These are phyloP conservation scores for Rubia yunnanensis DNA, from an alignment of 257 asterid species.

Conservation along the genomic window DNA sequence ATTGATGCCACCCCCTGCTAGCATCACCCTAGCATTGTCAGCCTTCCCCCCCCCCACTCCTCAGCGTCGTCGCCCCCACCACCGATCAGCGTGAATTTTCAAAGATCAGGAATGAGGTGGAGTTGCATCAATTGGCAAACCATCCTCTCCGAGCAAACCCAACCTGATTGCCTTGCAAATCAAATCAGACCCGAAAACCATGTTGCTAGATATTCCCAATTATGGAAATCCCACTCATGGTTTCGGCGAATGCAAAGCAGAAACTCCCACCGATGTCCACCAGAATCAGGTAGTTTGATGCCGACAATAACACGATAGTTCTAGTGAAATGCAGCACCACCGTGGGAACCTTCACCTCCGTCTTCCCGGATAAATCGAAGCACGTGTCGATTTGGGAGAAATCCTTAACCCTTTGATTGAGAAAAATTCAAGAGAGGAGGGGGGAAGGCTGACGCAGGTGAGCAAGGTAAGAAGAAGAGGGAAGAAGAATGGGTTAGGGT, in stretches of 20 bases:
- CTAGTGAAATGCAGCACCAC: conserved; percentile 73
- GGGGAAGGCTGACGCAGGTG: too few relatives aligned
- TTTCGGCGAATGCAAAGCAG: conserved; percentile 92
- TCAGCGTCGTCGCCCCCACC: too few relatives aligned
- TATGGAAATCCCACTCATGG: conserved; percentile 44
- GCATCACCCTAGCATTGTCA: too few relatives aligned
- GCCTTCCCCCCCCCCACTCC: too few relatives aligned
- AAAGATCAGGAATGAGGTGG: too few relatives aligned
- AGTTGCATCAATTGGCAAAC: too few relatives aligned
- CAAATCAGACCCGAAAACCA: conserved; percentile 33
- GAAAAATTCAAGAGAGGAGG: too few relatives aligned
- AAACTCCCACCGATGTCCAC: conserved; percentile 62
- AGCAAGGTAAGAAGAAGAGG: too few relatives aligned
- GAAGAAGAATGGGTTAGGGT: too few relatives aligned
- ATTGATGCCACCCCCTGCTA: too few relatives aligned
- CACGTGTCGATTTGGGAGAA: conserved; percentile 79
- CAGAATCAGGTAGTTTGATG: conserved; percentile 81
- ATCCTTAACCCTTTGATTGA: too few relatives aligned
- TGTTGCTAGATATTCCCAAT: conserved; percentile 45
- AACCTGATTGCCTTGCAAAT: conserved; percentile 27
- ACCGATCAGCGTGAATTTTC: too few relatives aligned
- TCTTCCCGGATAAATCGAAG: conserved; percentile 66
- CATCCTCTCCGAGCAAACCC: conserved; percentile 38
- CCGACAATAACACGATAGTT: conserved; percentile 78
- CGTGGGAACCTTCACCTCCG: conserved; percentile 79